Evolutionary conservation across 2,329 filamentous ascomycete genomes (phyloP), one percentile per base, ranked within the genome.

Genomic region (Pleurostoma richardsiae): DNA sequence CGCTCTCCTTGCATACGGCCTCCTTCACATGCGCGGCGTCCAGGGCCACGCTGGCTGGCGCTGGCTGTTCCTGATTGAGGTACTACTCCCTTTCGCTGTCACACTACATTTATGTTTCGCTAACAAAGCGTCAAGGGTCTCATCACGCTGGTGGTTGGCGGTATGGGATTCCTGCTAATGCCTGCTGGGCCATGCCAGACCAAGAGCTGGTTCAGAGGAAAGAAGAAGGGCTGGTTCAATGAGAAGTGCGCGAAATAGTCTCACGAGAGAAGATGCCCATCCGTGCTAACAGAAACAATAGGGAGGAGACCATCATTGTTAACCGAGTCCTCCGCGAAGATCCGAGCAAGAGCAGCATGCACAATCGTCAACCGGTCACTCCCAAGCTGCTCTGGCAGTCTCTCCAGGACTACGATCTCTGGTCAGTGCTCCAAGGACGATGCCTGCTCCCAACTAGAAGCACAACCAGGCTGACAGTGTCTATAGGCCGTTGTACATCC

Each of bases 281-380:
- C 33, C 4, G 30, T n/a, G 3, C 42, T 6, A 2, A 28, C 11
- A 10, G 1, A 10, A 2, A 3, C 0, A 6, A 42, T 19, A 62
- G 74, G 11, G 80, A 84, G 52, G 76, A 82, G 48, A 67, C 67
- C 27, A 83, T 85, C 48, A 71, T 85, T 3, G 77, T 84, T 38
- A 85, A 83, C 53, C 69, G 83, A 1, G 61, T 73, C 6, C 54
- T 74, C 6, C 74, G 82, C 1, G 82, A 85, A 40, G 82, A 83
- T 47, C 80, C 80, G 0, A 72, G 69, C 40, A 81, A 80, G 56
- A 74, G 75, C 46, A 71, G 73, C 44, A 82, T 84, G 77, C 77
- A 82, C 56, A 83, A 83, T 51, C 72, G 80, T 4, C 66, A 82
- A 57, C 72, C 74, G 0, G 73, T 83, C 31, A 77, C 74, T 1